These are phyloP conservation scores for Haplosporangium sp. DNA, from an alignment of 371 early-diverging fungal species.

Conservation along the genomic window DNA sequence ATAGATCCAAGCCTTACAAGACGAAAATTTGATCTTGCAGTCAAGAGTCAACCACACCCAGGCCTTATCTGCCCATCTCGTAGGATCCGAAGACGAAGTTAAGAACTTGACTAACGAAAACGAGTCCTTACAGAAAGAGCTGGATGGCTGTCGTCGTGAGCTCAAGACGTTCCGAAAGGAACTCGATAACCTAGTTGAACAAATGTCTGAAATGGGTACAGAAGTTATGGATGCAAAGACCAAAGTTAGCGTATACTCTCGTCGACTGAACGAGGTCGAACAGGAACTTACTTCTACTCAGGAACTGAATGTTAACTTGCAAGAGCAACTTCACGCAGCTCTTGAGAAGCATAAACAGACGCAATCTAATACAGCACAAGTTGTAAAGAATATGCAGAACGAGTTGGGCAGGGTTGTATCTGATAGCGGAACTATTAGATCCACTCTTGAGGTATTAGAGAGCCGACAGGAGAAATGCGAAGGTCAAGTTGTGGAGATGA, in stretches of 20 bases:
- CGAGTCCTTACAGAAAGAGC: constrained; percentile 66
- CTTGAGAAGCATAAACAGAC: constrained; percentile 71
- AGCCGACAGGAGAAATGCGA: constrained; percentile 71
- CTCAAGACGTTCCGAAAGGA: constrained; percentile 70
- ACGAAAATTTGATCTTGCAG: constrained; percentile 66
- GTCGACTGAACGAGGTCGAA: constrained; percentile 71
- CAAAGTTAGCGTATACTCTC: constrained; percentile 70
- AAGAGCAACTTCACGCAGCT: constrained; percentile 64
- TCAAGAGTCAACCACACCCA: constrained; percentile 59
- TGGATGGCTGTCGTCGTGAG: constrained; percentile 69
- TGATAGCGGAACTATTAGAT: constrained; percentile 70
- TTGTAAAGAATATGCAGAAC: constrained; percentile 69
- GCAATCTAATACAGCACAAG: constrained; percentile 68
- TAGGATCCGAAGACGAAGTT: constrained; percentile 53
- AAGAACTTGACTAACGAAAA: constrained; percentile 57
- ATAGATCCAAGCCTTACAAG: constrained; percentile 66
- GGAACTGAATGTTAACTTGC: constrained; percentile 71
- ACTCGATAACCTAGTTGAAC: constrained; percentile 71
- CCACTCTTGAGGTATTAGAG: constrained; percentile 71
- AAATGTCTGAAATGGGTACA: constrained; percentile 73
- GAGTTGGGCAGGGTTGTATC: constrained; percentile 69
- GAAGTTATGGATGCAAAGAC: constrained; percentile 72
- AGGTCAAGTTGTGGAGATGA: constrained; percentile 70
- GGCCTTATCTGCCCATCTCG: constrained; percentile 46
- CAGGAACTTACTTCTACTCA: constrained; percentile 72